Percentiles rank a stretch among this genome's conserved stretches.
These are phyloP conservation scores for Ogataea pignaliae DNA, from an alignment of 805 yeast species.

Conservation along the genomic window DNA sequence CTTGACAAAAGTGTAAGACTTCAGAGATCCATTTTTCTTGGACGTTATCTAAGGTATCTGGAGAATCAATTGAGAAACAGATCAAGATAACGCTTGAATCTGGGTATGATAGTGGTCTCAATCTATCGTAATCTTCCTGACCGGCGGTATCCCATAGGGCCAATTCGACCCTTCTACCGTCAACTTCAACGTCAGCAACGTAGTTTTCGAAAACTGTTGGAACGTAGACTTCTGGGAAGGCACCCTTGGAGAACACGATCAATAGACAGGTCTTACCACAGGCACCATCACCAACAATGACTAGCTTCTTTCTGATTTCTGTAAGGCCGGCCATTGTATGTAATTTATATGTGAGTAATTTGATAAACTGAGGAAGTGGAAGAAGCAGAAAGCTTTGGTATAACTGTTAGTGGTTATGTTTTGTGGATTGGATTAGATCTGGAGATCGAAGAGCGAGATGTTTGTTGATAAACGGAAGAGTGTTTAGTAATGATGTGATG, in stretches of 20 bases:
- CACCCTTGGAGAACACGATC: constrained; percentile 81
- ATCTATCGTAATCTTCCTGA: constrained; percentile 94
- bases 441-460: no score
- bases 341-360: not conserved
- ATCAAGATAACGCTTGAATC: constrained; percentile 88
- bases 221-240: constrained; percentile 90
- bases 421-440: no score
- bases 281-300: constrained; percentile 96
- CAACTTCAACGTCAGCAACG: constrained; percentile 92
- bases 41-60: constrained; percentile 89
- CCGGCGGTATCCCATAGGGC: constrained; percentile 99
- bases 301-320: constrained; percentile 72
- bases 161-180: constrained; percentile 87
- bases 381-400: no score
- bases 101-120: constrained; percentile 87
- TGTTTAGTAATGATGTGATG: no score
- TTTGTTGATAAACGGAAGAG: no score
- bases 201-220: constrained; percentile 97
- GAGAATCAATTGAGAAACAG: constrained; percentile 87
- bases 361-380: not conserved
- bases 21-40: constrained; percentile 96
- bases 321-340: constrained; percentile 42
- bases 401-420: no score
- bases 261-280: constrained; percentile 93
- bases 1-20: constrained; percentile 90